phyloP scores from a whole-genome alignment of 2,329 filamentous ascomycete genomes.

The Cytospora schulzeri region DNA sequence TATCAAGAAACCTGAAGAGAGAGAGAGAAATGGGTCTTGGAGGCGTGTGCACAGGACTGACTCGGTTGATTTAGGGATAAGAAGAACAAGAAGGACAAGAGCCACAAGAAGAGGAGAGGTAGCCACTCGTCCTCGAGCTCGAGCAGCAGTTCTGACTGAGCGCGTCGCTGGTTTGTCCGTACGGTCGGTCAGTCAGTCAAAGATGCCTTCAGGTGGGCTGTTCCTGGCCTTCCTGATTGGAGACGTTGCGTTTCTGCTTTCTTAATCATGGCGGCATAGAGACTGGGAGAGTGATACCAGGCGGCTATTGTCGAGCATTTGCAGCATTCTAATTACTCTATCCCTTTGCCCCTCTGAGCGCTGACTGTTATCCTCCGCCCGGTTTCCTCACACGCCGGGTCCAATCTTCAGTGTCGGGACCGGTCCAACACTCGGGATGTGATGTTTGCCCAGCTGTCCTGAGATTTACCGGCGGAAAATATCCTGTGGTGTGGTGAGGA shows the following conservation, averaged over 20 bases:
- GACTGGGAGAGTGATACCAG: neutral
- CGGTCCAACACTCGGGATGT: too few relatives aligned
- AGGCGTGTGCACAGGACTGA: neutral
- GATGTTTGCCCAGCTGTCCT: too few relatives aligned
- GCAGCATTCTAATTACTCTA: neutral
- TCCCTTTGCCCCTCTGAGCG: neutral
- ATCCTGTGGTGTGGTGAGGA: too few relatives aligned
- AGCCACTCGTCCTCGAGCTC: constrained; percentile 20
- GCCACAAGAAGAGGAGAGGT: constrained; percentile 19
- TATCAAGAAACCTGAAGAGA: neutral
- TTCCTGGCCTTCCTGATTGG: neutral
- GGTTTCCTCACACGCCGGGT: neutral
- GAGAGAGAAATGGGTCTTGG: neutral
- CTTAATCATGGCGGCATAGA: neutral
- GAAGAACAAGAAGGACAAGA: constrained; percentile 26
- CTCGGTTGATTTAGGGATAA: constrained; percentile 7
- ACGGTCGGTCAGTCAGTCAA: neutral
- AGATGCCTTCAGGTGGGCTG: neutral
- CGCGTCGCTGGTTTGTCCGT: neutral
- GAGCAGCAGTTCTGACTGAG: constrained; percentile 17
- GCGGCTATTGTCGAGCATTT: neutral
- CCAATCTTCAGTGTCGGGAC: neutral
- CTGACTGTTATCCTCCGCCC: neutral
- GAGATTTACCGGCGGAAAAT: too few relatives aligned
- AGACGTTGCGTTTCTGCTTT: neutral